phyloP scores from a whole-genome alignment of 2,329 filamentous ascomycete genomes.

The Aspergillus hortae region DNA sequence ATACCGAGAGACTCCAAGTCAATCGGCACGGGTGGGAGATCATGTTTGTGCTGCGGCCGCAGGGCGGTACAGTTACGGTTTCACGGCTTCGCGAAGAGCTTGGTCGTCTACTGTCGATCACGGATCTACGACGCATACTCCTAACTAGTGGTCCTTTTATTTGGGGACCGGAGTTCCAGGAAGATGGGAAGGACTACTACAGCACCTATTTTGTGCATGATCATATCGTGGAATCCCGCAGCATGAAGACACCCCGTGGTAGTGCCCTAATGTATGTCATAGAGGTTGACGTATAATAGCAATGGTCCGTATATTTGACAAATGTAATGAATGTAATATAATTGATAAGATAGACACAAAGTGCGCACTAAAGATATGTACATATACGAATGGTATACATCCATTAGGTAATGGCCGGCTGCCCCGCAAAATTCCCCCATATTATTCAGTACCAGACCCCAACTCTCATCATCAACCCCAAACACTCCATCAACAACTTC shows the following conservation, averaged over 20 bases:
- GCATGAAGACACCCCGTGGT: background rate
- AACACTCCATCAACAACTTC: background rate
- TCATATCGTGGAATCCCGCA: background rate
- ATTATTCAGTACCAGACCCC: background rate
- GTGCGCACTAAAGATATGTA: no score
- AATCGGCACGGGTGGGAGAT: conserved; percentile 1
- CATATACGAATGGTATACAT: background rate
- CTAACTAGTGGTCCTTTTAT: background rate
- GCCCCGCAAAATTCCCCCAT: background rate
- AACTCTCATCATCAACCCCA: background rate
- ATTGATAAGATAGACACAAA: background rate
- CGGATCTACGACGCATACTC: background rate
- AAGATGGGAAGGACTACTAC: background rate
- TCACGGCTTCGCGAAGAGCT: background rate
- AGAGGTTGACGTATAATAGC: background rate
- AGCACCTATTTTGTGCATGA: background rate
- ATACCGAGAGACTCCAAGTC: background rate
- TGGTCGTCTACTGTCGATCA: background rate
- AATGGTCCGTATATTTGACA: background rate
- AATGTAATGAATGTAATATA: background rate
- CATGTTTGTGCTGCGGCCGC: background rate
- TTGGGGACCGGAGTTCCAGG: background rate
- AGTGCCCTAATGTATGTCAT: background rate
- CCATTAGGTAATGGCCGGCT: background rate
- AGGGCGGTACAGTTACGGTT: background rate